Evolutionary conservation across 805 yeast species (phyloP), one percentile per base, ranked within the genome.

Genomic region (Kazachstania africana): DNA sequence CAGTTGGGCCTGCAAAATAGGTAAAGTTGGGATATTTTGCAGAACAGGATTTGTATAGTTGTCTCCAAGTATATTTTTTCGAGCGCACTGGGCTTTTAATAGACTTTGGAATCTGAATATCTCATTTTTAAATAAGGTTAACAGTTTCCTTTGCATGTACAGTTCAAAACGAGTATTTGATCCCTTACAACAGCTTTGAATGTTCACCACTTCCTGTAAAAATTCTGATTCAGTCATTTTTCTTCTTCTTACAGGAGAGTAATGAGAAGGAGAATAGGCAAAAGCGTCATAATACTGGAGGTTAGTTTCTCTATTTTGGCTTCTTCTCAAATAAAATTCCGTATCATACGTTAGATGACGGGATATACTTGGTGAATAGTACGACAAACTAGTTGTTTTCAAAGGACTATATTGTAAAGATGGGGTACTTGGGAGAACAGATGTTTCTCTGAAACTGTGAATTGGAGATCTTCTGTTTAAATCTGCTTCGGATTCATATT

Each of bases 181-280:
- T 13, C 91, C 94, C 41, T 83, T 62, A 12, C 81, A 67, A 16
- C 75, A 55, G 0, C 91, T 71, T 50, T 85, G 95, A 12, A 85
- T 57, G 34, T 57, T 60, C 24, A 66, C 55, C 24, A 78, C 66
- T 5, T 32, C 32, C 6, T 41, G 50, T 31, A 47, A 38, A 38
- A 47, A 53, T 28, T 48, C 49, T 20, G 29, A 33, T 36, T 50
- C 59, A 3, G 51, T 43, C 57, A 54, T 53, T 25, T 36, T 40
- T 24, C 46, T 36, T 31, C 36, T 48, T 17, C 51, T 43, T n/a
- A 26, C 35, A 4, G 59, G 59, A 3, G 59, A 54, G 28, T 49
- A 53, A 16, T 40, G 38, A 3, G 39, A 34, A 5, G 54, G 51
- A 23, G 40, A 40, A 33, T 45, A 50, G 13, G 36, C 37, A 27